phyloP scores from a whole-genome alignment of 2,329 filamentous ascomycete genomes.

The Ceratocystis harringtonii region DNA sequence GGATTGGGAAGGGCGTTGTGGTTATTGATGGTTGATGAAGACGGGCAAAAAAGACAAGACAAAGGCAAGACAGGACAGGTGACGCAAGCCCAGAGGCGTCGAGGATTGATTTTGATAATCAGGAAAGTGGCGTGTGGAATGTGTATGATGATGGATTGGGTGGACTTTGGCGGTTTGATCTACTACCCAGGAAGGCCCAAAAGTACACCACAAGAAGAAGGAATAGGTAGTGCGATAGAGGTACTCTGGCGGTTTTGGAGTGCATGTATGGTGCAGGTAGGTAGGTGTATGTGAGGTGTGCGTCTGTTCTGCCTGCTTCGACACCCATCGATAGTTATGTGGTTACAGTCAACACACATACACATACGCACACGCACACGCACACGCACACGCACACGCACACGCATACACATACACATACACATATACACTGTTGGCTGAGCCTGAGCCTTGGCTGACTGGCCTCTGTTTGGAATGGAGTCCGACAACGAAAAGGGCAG shows the following conservation, averaged over 20 bases:
- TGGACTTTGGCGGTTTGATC: neutral
- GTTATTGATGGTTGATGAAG: neutral
- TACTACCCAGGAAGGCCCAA: no score
- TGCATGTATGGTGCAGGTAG: neutral
- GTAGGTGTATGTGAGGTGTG: neutral
- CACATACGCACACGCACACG: no score
- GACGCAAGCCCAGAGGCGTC: neutral
- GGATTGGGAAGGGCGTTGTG: neutral
- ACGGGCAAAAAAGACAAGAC: neutral
- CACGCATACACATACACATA: no score
- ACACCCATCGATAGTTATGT: neutral
- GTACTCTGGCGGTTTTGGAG: neutral
- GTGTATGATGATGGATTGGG: neutral
- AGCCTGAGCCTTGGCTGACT: neutral
- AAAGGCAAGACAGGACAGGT: neutral
- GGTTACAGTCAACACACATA: neutral
- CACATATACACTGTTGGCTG: neutral
- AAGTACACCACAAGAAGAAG: neutral
- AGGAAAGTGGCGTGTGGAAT: neutral
- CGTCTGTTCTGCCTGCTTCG: neutral
- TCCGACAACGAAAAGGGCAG: neutral
- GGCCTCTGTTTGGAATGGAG: constrained; percentile 2
- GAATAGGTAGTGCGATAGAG: neutral
- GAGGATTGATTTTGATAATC: neutral
- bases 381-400: no score